Conservation (phyloP, 2,329 filamentous ascomycete species). For the Cercospora sojina region DNA sequence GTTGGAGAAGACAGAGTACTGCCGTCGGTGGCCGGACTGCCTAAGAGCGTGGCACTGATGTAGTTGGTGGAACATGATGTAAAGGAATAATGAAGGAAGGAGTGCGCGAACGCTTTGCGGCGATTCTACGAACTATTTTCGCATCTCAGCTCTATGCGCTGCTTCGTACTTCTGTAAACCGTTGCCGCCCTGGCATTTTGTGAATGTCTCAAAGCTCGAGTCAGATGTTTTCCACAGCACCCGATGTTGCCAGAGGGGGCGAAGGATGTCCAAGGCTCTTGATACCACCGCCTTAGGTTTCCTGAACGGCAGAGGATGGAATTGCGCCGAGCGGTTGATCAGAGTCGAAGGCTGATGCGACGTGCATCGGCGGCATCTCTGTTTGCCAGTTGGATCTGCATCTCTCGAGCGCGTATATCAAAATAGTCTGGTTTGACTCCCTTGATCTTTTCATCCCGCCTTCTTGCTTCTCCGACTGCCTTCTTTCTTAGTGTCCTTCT, state of each 20-base stretch:
- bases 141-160: not conserved
- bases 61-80: not conserved
- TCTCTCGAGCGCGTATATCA: not conserved
- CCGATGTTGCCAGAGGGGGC: no score
- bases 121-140: not conserved
- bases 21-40: no score
- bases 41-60: not conserved
- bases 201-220: not conserved
- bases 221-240: not conserved
- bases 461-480: conserved; percentile 34
- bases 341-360: not conserved
- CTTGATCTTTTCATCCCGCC: conserved; percentile 17
- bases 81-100: not conserved
- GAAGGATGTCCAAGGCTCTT: not conserved
- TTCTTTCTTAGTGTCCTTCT: conserved; percentile 35
- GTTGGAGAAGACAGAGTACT: no score
- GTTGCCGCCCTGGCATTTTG: not conserved
- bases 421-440: not conserved
- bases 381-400: not conserved
- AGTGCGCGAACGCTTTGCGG: no score
- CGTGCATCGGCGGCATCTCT: not conserved
- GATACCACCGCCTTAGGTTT: not conserved
- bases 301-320: not conserved
- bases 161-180: not conserved
- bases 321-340: not conserved